phyloP scores from a whole-genome alignment of 2,329 filamentous ascomycete genomes.

The Monosporascus sp. region DNA sequence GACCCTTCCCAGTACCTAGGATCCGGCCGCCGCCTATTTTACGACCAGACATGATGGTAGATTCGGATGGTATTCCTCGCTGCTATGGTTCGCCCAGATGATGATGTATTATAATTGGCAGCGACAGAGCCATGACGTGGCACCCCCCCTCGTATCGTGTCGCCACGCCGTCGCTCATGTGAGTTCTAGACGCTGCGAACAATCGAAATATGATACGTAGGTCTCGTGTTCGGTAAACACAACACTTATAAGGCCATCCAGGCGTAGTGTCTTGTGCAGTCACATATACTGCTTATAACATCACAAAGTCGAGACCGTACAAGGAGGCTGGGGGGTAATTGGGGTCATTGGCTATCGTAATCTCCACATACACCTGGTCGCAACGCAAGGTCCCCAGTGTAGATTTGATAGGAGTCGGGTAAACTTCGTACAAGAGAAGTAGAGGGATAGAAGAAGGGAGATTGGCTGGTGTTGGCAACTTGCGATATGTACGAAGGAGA shows the following conservation, averaged over 20 bases:
- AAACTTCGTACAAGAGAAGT: background rate
- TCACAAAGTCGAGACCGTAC: background rate
- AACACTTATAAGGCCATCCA: no score
- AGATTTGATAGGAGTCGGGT: no score
- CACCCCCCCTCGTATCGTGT: background rate
- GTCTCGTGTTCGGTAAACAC: no score
- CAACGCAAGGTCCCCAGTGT: background rate
- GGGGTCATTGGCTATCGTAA: background rate
- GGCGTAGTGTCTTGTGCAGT: background rate
- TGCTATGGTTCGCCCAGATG: background rate
- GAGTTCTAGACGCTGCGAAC: background rate
- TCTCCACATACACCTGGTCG: background rate
- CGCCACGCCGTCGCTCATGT: background rate
- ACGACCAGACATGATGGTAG: conserved; percentile 66
- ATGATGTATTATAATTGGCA: background rate
- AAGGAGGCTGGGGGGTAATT: background rate
- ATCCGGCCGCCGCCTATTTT: conserved; percentile 90
- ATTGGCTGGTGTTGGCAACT: background rate
- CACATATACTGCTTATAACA: background rate
- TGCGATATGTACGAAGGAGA: background rate
- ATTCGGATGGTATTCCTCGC: background rate
- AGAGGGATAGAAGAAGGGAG: background rate
- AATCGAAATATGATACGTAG: background rate
- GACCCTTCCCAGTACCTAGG: conserved; percentile 77
- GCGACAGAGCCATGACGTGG: background rate